Percentiles rank a stretch among this genome's conserved stretches.
phyloP scores from a whole-genome alignment of 352 stramenopile species.

The Phytophthora aleatoria region DNA sequence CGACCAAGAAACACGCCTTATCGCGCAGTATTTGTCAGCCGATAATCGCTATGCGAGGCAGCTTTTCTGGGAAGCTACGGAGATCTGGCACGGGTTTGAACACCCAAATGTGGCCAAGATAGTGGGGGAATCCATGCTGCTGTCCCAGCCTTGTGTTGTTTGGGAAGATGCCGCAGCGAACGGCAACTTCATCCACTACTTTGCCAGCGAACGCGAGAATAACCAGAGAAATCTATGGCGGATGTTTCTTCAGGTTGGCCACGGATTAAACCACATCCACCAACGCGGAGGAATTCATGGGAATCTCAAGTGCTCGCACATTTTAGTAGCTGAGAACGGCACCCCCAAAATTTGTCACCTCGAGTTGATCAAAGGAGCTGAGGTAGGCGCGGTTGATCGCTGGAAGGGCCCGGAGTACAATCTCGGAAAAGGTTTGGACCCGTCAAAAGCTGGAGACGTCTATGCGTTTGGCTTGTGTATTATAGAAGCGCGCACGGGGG shows the following conservation, averaged over 20 bases:
- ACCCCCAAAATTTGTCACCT: constrained; percentile 30
- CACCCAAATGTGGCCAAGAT: constrained; percentile 29
- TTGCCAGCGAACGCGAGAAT: constrained; percentile 3
- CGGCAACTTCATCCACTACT: constrained; percentile 30
- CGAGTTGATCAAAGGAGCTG: constrained; percentile 18
- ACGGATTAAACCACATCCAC: constrained; percentile 27
- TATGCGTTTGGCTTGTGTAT: constrained; percentile 35
- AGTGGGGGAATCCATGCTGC: constrained; percentile 18
- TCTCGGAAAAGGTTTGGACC: constrained; percentile 11
- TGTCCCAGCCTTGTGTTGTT: constrained; percentile 14
- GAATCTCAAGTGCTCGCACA: constrained; percentile 30
- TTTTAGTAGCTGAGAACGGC: constrained; percentile 18
- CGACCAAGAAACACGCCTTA: constrained; percentile 21
- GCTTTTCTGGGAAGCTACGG: constrained; percentile 22
- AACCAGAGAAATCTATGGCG: constrained; percentile 24
- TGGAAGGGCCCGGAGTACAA: constrained; percentile 36
- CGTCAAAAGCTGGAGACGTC: constrained; percentile 26
- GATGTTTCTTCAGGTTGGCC: constrained; percentile 31
- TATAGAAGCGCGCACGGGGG: constrained; percentile 26
- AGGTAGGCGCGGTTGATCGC: constrained; percentile 12
- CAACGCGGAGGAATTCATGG: constrained; percentile 17
- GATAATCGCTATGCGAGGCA: constrained; percentile 13
- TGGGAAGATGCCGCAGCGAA: constrained; percentile 24
- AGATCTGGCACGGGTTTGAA: constrained; percentile 31
- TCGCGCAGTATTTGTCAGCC: constrained; percentile 21